These are phyloP conservation scores for Talaromyces sp. DNA, from an alignment of 2,329 filamentous ascomycete species.

Conservation along the genomic window DNA sequence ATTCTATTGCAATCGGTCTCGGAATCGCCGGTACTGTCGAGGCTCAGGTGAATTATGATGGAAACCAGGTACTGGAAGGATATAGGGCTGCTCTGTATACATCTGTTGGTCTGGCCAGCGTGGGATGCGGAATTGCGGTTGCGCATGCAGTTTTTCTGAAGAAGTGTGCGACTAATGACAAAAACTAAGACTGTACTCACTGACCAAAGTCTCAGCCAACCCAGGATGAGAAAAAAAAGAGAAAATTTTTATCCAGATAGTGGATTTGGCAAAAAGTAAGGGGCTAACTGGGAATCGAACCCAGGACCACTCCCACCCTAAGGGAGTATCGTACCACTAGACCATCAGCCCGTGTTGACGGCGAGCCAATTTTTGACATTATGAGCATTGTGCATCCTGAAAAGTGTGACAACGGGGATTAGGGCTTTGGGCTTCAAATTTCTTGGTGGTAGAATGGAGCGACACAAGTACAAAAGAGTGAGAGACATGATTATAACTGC, in stretches of 20 bases:
- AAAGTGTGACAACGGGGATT: too few relatives aligned
- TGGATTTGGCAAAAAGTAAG: neutral
- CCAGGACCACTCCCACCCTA: constrained; percentile 12
- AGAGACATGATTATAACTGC: too few relatives aligned
- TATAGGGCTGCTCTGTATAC: neutral
- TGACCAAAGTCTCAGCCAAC: neutral
- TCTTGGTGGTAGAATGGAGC: too few relatives aligned
- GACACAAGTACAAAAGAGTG: too few relatives aligned
- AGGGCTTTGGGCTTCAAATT: too few relatives aligned
- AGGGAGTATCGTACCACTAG: constrained; percentile 13
- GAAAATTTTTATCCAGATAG: neutral
- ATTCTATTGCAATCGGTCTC: constrained; percentile 61
- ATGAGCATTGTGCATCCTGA: neutral
- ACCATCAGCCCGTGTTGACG: constrained; percentile 2
- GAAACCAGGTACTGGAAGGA: neutral
- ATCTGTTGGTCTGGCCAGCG: neutral
- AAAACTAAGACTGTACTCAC: neutral
- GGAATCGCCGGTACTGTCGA: constrained; percentile 64
- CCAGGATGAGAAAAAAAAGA: neutral
- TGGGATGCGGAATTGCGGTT: neutral
- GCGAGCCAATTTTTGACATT: neutral
- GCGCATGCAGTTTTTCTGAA: neutral
- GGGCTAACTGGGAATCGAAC: constrained; percentile 13
- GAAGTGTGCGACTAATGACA: neutral
- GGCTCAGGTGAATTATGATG: neutral